These are phyloP conservation scores for Trichodelitschia bisporula DNA, from an alignment of 495 filamentous ascomycete species.

Conservation along the genomic window DNA sequence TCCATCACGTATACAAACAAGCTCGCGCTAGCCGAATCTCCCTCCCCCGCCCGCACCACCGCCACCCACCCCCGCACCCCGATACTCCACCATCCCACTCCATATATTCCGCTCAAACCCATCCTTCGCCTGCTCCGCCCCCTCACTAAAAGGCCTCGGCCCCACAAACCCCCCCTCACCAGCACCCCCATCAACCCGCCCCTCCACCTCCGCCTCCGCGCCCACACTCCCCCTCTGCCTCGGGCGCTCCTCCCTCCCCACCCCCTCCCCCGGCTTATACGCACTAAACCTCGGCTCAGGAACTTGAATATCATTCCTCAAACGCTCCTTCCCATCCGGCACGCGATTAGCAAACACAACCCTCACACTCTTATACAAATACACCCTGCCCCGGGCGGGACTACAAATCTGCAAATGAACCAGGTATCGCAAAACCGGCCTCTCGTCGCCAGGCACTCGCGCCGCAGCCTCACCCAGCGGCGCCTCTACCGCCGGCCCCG, in stretches of 20 bases:
- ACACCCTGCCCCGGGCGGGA: slow-evolving; percentile 54
- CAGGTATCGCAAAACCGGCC: slow-evolving; percentile 69
- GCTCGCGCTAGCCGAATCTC: too few relatives aligned
- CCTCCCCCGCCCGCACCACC: too few relatives aligned
- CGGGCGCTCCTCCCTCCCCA: not conserved
- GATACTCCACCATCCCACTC: too few relatives aligned
- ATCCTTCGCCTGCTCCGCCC: too few relatives aligned
- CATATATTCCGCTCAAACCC: too few relatives aligned
- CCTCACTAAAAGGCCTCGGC: too few relatives aligned
- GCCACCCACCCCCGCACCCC: too few relatives aligned
- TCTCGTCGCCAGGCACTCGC: slow-evolving; percentile 25
- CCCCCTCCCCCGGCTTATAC: slow-evolving; percentile 45
- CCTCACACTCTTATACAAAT: slow-evolving; percentile 71
- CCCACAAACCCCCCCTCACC: slow-evolving; percentile 7
- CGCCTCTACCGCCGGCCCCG: slow-evolving; percentile 61
- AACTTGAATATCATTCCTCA: slow-evolving; percentile 73
- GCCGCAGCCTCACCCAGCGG: slow-evolving; percentile 21
- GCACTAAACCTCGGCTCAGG: slow-evolving; percentile 70
- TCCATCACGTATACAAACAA: too few relatives aligned
- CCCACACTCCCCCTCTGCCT: not conserved
- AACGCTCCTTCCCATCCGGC: slow-evolving; percentile 83
- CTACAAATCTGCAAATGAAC: slow-evolving; percentile 88
- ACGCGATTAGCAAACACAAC: slow-evolving; percentile 97
- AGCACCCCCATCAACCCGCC: slow-evolving; percentile 3
- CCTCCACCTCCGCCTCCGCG: slow-evolving; percentile 8